Evolutionary conservation across 169 alveolate species (phyloP).

Genomic region (Eimeria tenella): DNA sequence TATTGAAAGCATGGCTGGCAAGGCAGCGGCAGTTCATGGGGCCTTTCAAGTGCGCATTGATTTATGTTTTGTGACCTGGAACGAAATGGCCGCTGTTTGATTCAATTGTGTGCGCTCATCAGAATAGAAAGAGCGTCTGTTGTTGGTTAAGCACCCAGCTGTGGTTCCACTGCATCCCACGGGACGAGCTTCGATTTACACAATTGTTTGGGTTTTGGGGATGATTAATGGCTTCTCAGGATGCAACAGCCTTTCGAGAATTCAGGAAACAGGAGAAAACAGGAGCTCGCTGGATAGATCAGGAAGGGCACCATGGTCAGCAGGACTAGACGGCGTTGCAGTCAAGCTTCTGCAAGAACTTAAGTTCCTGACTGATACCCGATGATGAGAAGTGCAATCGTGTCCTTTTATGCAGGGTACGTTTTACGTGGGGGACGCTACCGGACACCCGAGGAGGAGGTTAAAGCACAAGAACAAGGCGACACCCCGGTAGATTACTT

Average conservation of each 20-base stretch:
- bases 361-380: neutral
- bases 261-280: slow-evolving; percentile 85
- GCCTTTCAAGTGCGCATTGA: slow-evolving; percentile 86
- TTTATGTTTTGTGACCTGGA: no score
- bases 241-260: slow-evolving; percentile 93
- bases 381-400: neutral
- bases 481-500: slow-evolving; percentile 89
- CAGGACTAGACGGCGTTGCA: neutral
- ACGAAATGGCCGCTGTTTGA: no score
- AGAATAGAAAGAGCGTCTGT: no score
- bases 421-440: slow-evolving; percentile 81
- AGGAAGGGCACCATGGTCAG: slow-evolving; percentile 88
- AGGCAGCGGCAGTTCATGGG: slow-evolving; percentile 98
- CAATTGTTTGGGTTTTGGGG: neutral
- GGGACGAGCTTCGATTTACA: no score
- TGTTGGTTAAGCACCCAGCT: no score
- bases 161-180: no score
- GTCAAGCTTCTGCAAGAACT: neutral
- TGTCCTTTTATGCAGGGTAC: slow-evolving; percentile 71
- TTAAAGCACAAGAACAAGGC: slow-evolving; percentile 28
- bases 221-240: slow-evolving; percentile 75
- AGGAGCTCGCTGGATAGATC: slow-evolving; percentile 87
- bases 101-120: no score
- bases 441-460: slow-evolving; percentile 79
- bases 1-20: slow-evolving; percentile 99